Evolutionary conservation across 257 asterid genomes (phyloP).

Genomic region (Oldenlandia corymbosa): DNA sequence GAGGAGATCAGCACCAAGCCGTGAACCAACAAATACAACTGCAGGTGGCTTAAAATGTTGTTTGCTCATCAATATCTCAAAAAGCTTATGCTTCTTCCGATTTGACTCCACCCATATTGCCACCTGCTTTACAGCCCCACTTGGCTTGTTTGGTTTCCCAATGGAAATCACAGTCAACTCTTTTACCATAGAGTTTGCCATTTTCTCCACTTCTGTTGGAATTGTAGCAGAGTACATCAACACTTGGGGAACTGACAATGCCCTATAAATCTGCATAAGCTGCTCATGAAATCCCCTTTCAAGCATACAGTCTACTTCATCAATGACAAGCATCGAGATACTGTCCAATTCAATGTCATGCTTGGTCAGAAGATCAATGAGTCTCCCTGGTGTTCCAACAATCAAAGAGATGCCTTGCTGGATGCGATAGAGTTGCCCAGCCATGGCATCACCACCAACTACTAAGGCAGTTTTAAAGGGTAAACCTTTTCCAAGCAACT

Average conservation of each 20-base stretch:
- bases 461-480: slow-evolving; percentile 89
- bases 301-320: slow-evolving; percentile 89
- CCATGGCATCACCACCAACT: slow-evolving; percentile 94
- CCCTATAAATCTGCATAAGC: slow-evolving; percentile 73
- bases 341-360: slow-evolving; percentile 61
- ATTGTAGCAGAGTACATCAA: slow-evolving; percentile 92
- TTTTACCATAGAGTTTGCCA: slow-evolving; percentile 61
- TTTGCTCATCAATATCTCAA: slow-evolving; percentile 73
- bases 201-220: slow-evolving; percentile 63
- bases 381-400: slow-evolving; percentile 91
- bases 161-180: slow-evolving; percentile 48
- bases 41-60: slow-evolving; percentile 87
- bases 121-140: slow-evolving; percentile 66
- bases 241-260: slow-evolving; percentile 78
- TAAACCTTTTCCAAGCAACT: slow-evolving; percentile 79
- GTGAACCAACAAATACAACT: slow-evolving; percentile 82
- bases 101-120: slow-evolving; percentile 92
- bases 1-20: slow-evolving; percentile 87
- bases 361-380: slow-evolving; percentile 76
- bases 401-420: slow-evolving; percentile 79
- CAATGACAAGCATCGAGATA: slow-evolving; percentile 70
- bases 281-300: slow-evolving; percentile 83
- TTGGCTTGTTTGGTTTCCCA: slow-evolving; percentile 70
- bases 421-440: slow-evolving; percentile 73
- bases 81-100: slow-evolving; percentile 84